These are phyloP conservation scores for Pichia inconspicua DNA, from an alignment of 1,139 yeast genomes.

Conservation along the genomic window DNA sequence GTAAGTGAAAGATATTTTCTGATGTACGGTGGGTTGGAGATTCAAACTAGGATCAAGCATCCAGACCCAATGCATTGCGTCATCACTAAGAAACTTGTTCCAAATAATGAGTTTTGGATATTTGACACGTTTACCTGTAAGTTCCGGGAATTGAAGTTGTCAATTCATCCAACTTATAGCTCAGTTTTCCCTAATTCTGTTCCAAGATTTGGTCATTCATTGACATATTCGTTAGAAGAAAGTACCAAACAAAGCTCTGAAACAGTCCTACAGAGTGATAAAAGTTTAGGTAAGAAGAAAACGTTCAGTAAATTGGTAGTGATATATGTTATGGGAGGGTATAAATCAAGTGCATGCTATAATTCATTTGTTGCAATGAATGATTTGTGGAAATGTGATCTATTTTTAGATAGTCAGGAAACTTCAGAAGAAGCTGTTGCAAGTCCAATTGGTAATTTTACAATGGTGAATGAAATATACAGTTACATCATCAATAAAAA, in stretches of 20 bases:
- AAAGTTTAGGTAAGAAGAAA: not conserved
- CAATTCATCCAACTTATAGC: conserved; percentile 35
- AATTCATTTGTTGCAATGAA: conserved; percentile 32
- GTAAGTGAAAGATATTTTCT: conserved; percentile 35
- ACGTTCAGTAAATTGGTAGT: conserved; percentile 22
- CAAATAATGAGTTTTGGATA: conserved; percentile 36
- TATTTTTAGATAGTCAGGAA: conserved; percentile 28
- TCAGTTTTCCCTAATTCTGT: conserved; percentile 32
- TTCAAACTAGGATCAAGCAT: conserved; percentile 26
- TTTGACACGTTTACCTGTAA: conserved; percentile 33
- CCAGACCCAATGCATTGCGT: conserved; percentile 27
- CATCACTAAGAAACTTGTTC: conserved; percentile 29
- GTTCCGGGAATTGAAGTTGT: conserved; percentile 32
- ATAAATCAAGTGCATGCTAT: conserved; percentile 19
- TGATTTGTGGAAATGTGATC: conserved; percentile 42
- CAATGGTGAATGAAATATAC: conserved; percentile 14
- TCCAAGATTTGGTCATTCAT: conserved; percentile 41
- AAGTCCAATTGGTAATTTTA: conserved; percentile 25
- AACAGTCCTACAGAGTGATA: not conserved
- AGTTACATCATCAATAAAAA: conserved; percentile 16
- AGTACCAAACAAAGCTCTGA: not conserved
- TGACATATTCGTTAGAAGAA: conserved; percentile 28
- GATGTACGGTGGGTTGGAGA: conserved; percentile 41
- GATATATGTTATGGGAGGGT: conserved; percentile 39
- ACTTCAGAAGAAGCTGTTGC: conserved; percentile 25